Base-by-base conservation (phyloP, 208 protist genomes). In the Balamuthia mandrillaris region DNA sequence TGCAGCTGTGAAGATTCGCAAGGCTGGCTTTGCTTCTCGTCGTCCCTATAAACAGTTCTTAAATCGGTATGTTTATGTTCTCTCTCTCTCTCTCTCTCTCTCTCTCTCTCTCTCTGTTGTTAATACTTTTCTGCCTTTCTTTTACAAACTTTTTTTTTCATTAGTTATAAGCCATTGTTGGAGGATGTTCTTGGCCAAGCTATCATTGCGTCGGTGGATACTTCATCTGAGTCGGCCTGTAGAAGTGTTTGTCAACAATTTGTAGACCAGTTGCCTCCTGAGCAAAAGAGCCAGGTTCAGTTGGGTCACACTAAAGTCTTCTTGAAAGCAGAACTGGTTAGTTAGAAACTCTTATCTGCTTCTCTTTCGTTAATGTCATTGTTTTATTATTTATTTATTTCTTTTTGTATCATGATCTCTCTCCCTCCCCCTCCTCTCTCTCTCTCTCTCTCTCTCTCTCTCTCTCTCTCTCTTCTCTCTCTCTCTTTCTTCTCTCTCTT, bases 281-380 rank as follows among this genome's bases (percentile, higher is more conserved):
- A 27, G 51, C n/a, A 86, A 68, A 49, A 77, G 4, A 84, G 72
- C 75, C 85, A 65, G 10, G 16, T 35, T 0, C 12, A n/a, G 10
- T 16, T 82, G 10, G 75, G 75, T 45, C 60, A 82, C 14, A 82
- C 51, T 41, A 82, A 82, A 33, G 75, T 82, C 31, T 82, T 82
- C 35, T 41, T 82, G 27, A 60, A 65, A 35, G 75, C 60, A 35
- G 39, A 82, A 1, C 24, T 66, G 16, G 70, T 79, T n/a, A n/a
- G n/a, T n/a, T n/a, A n/a, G n/a, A n/a, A n/a, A n/a, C n/a, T n/a
- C n/a, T n/a, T n/a, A n/a, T n/a, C n/a, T n/a, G n/a, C n/a, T n/a
- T n/a, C n/a, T n/a, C n/a, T n/a, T n/a, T n/a, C n/a, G n/a, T n/a
- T n/a, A n/a, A n/a, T n/a, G n/a, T n/a, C n/a, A n/a, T n/a, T n/a